phyloP scores from a whole-genome alignment of 73 alveolate genomes.

The Uronychia binucleata region DNA sequence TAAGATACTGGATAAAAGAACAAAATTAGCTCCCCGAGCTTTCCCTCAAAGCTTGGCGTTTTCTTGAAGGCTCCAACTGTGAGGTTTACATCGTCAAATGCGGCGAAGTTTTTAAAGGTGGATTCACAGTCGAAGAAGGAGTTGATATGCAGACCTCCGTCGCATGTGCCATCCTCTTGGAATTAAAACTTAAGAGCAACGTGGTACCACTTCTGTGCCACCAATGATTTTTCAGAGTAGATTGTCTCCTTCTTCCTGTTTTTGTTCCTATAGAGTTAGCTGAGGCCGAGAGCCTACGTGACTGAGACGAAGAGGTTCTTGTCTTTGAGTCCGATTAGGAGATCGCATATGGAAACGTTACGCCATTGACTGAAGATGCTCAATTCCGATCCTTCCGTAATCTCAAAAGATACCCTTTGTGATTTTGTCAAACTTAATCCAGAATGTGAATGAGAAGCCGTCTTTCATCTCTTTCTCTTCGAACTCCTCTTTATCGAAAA shows the following conservation, averaged over 20 bases:
- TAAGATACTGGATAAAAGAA: conserved; percentile 48
- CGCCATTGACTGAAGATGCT: conserved; percentile 26
- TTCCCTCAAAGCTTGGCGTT: conserved; percentile 25
- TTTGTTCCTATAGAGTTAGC: conserved; percentile 4
- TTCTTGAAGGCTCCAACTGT: conserved; percentile 38
- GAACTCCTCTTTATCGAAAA: conserved; percentile 2
- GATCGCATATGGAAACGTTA: conserved; percentile 32
- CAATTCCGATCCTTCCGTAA: neutral
- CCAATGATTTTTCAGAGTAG: conserved; percentile 48
- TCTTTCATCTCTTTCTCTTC: conserved; percentile 6
- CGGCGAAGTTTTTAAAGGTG: conserved; percentile 15
- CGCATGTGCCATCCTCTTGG: conserved; percentile 18
- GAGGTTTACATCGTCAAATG: conserved; percentile 34
- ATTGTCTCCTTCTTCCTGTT: conserved; percentile 20
- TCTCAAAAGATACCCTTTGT: neutral
- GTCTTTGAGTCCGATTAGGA: conserved; percentile 42
- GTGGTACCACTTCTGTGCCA: conserved; percentile 35
- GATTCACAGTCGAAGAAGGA: conserved; percentile 44
- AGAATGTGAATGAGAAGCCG: conserved; percentile 56
- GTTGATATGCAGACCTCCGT: conserved; percentile 39
- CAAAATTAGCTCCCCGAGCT: conserved; percentile 24
- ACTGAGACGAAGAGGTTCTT: conserved; percentile 21
- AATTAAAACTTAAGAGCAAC: conserved; percentile 23
- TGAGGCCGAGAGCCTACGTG: conserved; percentile 6
- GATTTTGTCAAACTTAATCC: conserved; percentile 32